Evolutionary conservation across 1,139 yeast genomes (phyloP).

Genomic region (Taiozyma sp.): DNA sequence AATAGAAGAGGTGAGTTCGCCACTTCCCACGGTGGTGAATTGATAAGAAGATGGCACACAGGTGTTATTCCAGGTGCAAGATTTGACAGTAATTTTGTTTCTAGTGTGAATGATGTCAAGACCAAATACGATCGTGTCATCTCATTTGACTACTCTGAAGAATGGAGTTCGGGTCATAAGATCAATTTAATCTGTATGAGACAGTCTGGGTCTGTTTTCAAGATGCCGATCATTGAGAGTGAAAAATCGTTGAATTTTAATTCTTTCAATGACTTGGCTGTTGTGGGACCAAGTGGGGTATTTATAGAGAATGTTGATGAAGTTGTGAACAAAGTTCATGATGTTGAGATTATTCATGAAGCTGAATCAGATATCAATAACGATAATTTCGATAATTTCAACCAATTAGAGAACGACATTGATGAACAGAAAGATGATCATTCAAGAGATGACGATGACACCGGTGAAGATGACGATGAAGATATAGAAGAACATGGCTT

Average conservation of each 20-base stretch:
- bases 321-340: constrained; percentile 20
- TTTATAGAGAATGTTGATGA: constrained; percentile 27
- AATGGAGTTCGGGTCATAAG: constrained; percentile 35
- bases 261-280: constrained; percentile 63
- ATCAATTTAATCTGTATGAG: constrained; percentile 70
- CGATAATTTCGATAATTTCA: background rate
- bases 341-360: constrained; percentile 4
- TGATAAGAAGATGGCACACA: constrained; percentile 77
- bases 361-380: constrained; percentile 6
- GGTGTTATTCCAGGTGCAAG: constrained; percentile 48
- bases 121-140: constrained; percentile 79
- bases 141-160: constrained; percentile 76
- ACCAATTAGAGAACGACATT: constrained; percentile 8
- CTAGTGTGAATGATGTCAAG: constrained; percentile 68
- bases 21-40: constrained; percentile 72
- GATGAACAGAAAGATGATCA: constrained; percentile 11
- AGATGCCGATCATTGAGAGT: constrained; percentile 71
- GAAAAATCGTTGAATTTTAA: constrained; percentile 61
- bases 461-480: constrained; percentile 19
- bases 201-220: constrained; percentile 80
- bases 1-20: constrained; percentile 69
- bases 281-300: constrained; percentile 59
- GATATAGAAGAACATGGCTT: constrained; percentile 21
- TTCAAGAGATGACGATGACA: constrained; percentile 25
- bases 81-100: constrained; percentile 60